Evolutionary conservation across 495 filamentous ascomycete genomes (phyloP).

Genomic region (Tetracladium setigerum): DNA sequence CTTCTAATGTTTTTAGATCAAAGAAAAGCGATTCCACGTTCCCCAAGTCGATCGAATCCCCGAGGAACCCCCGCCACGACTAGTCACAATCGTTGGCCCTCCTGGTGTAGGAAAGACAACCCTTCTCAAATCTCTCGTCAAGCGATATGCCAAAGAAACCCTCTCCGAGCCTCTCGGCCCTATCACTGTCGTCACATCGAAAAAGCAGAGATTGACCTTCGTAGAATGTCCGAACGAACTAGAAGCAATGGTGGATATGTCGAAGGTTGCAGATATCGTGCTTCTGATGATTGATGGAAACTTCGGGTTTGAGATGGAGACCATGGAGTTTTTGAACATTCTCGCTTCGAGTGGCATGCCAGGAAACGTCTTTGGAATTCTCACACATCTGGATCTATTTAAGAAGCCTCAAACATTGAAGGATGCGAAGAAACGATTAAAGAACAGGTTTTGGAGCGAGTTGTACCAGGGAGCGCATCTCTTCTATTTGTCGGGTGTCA

Average conservation of each 20-base stretch:
- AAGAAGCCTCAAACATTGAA: constrained; percentile 82
- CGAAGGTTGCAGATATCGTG: constrained; percentile 95
- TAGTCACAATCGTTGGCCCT: constrained; percentile 89
- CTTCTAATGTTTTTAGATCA: constrained; percentile 48
- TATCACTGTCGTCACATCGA: constrained; percentile 90
- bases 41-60: constrained; percentile 91
- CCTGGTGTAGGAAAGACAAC: constrained; percentile 64
- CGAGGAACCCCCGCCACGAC: constrained; percentile 87
- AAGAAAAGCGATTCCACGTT: constrained; percentile 93
- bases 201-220: constrained; percentile 86
- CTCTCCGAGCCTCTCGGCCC: constrained; percentile 84
- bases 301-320: constrained; percentile 99
- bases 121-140: constrained; percentile 84
- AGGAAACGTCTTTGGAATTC: constrained; percentile 93
- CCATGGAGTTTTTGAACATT: constrained; percentile 97
- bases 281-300: constrained; percentile 97
- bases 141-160: constrained; percentile 92
- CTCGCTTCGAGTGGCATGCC: constrained; percentile 89
- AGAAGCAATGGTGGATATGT: constrained; percentile 88
- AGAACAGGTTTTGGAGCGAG: constrained; percentile 94
- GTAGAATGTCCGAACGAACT: constrained; percentile 94
- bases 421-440: constrained; percentile 89
- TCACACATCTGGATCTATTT: constrained; percentile 95
- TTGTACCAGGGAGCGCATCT: constrained; percentile 94
- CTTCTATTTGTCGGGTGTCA: constrained; percentile 90